A percentile compares a stretch with the other conserved stretches of the same genome.
Conservation (phyloP, 129 eudicot genomes). For the Apium graveolens region DNA sequence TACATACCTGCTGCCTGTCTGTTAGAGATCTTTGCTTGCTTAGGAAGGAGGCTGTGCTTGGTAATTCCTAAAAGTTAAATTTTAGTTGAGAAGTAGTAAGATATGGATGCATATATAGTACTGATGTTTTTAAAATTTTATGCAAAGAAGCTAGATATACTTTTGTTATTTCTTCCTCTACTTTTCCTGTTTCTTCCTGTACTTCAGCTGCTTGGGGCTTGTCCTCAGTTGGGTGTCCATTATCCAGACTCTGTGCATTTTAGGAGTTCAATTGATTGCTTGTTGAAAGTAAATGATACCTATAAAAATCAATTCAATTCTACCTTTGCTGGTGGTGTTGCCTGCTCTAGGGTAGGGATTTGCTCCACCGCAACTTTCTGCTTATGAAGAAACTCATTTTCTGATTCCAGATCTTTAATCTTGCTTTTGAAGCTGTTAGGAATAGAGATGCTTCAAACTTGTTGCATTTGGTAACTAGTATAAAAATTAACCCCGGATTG, state of each 20-base stretch:
- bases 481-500: neutral
- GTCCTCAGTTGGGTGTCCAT: constrained; percentile 36
- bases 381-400: constrained; percentile 55
- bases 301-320: neutral
- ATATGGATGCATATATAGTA: constrained; percentile 10
- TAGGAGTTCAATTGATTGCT: constrained; percentile 7
- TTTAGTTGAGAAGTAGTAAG: constrained; percentile 5
- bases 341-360: constrained; percentile 31
- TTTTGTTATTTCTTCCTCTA: constrained; percentile 29
- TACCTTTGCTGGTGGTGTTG: constrained; percentile 38
- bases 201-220: constrained; percentile 24
- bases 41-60: constrained; percentile 31
- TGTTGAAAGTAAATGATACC: constrained; percentile 3
- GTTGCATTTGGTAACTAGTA: neutral
- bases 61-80: constrained; percentile 41
- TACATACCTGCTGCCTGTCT: constrained; percentile 86
- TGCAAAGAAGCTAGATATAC: constrained; percentile 21
- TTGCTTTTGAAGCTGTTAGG: constrained; percentile 54
- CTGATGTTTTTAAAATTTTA: constrained; percentile 1
- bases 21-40: constrained; percentile 86
- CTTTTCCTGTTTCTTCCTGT: constrained; percentile 28
- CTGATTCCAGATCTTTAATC: constrained; percentile 60
- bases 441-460: constrained; percentile 8
- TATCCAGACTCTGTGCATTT: constrained; percentile 38
- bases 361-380: constrained; percentile 55